These are phyloP conservation scores for Erysimum pusillum DNA, from an alignment of 441 rosid genomes.

Conservation along the genomic window DNA sequence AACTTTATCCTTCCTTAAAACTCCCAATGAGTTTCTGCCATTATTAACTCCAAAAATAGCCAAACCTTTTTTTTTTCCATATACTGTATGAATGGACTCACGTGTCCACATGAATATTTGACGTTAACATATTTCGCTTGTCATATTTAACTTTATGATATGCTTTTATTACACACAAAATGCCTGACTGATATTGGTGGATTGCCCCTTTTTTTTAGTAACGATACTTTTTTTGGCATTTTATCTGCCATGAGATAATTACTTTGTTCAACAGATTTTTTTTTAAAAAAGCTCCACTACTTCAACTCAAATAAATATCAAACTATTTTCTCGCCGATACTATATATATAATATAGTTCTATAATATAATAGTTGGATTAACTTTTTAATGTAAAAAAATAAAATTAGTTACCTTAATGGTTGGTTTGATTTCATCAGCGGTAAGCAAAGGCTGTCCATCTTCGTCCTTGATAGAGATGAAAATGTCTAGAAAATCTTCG, in stretches of 20 bases:
- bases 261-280: not conserved
- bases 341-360: not conserved
- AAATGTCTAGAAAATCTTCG: constrained; percentile 56
- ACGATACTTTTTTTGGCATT: not conserved
- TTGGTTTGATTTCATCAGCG: constrained; percentile 56
- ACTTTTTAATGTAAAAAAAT: not conserved
- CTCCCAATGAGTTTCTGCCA: not conserved
- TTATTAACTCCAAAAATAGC: not conserved
- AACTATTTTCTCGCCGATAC: not conserved
- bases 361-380: not conserved
- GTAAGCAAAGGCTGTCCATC: constrained; percentile 54
- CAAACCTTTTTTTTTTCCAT: not conserved
- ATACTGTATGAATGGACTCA: not conserved
- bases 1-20: not conserved
- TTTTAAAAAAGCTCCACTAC: not conserved
- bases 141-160: not conserved
- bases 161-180: not conserved
- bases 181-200: not conserved
- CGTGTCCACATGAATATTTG: not conserved
- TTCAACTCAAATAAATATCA: constrained; percentile 1
- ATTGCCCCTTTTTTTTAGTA: not conserved
- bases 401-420: constrained; percentile 44
- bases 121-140: not conserved
- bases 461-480: constrained; percentile 47
- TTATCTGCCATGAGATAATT: not conserved